Conservation (phyloP, 177 flowering plant genomes). For the Viscum album region DNA sequence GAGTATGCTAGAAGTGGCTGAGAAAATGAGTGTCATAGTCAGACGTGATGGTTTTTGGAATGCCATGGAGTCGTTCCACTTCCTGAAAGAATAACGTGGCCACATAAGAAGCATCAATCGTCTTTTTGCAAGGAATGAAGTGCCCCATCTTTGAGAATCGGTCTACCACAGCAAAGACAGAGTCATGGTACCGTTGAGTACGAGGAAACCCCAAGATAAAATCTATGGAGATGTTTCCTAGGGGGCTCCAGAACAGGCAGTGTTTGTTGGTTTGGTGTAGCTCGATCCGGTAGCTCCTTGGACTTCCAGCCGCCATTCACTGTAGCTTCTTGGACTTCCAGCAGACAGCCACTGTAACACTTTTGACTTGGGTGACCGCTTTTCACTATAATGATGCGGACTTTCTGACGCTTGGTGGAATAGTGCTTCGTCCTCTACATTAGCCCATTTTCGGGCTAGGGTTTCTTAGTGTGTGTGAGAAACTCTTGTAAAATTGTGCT, state of each 20-base stretch:
- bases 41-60: neutral
- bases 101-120: neutral
- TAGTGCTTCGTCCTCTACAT: too few relatives aligned
- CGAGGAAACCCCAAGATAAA: slow-evolving; percentile 11
- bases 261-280: too few relatives aligned
- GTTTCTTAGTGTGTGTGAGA: too few relatives aligned
- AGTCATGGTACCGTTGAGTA: neutral
- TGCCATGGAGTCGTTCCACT: neutral
- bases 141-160: slow-evolving; percentile 13
- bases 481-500: too few relatives aligned
- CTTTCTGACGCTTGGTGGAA: too few relatives aligned
- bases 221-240: slow-evolving; percentile 9
- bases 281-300: too few relatives aligned
- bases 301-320: too few relatives aligned
- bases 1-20: neutral
- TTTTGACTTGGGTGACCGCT: too few relatives aligned
- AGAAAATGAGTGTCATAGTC: neutral
- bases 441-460: too few relatives aligned
- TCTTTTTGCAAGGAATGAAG: slow-evolving; percentile 12
- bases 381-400: too few relatives aligned
- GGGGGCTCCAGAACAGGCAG: neutral
- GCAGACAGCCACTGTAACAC: too few relatives aligned
- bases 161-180: slow-evolving; percentile 11
- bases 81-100: slow-evolving; percentile 3
- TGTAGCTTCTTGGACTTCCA: too few relatives aligned